A percentile compares a stretch with the other conserved stretches of the same genome.
Conservation (phyloP, 495 filamentous ascomycete species). For the Penicillium odoratum region DNA sequence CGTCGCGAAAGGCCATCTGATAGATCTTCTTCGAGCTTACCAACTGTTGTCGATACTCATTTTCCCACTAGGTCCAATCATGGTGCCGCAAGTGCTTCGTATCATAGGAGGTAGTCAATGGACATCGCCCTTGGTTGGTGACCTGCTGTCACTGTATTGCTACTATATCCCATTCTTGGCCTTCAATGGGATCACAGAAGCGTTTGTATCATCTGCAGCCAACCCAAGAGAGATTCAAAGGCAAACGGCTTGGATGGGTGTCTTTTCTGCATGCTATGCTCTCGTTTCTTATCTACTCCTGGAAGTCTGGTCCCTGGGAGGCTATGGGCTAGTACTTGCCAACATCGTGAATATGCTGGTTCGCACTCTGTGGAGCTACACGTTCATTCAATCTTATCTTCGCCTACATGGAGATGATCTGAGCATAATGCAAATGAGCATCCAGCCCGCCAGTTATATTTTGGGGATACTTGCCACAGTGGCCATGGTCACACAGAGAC, state of each 20-base stretch:
- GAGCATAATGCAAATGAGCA: conserved; percentile 24
- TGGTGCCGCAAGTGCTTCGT: conserved; percentile 68
- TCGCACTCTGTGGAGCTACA: conserved; percentile 75
- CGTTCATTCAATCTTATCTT: conserved; percentile 70
- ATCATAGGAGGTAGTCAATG: conserved; percentile 74
- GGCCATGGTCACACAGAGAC: conserved; percentile 27
- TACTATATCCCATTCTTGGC: conserved; percentile 92
- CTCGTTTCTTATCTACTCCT: conserved; percentile 70
- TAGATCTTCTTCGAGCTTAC: conserved; percentile 41
- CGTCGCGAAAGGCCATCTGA: conserved; percentile 35
- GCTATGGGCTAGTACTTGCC: conserved; percentile 75
- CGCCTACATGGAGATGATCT: conserved; percentile 32
- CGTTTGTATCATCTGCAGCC: conserved; percentile 86
- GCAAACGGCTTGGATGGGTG: conserved; percentile 81
- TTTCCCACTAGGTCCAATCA: conserved; percentile 65
- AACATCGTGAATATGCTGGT: conserved; percentile 85
- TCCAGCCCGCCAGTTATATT: conserved; percentile 32
- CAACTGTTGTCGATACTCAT: conserved; percentile 66
- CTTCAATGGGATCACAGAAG: conserved; percentile 87
- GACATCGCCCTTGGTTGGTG: conserved; percentile 59
- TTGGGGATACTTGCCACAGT: conserved; percentile 34
- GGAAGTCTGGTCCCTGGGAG: conserved; percentile 63
- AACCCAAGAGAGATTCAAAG: conserved; percentile 63
- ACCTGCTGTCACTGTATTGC: conserved; percentile 78
- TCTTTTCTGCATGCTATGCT: conserved; percentile 72